These are phyloP conservation scores for Eremomyces bilateralis DNA, from an alignment of 495 filamentous ascomycete species.

Conservation along the genomic window DNA sequence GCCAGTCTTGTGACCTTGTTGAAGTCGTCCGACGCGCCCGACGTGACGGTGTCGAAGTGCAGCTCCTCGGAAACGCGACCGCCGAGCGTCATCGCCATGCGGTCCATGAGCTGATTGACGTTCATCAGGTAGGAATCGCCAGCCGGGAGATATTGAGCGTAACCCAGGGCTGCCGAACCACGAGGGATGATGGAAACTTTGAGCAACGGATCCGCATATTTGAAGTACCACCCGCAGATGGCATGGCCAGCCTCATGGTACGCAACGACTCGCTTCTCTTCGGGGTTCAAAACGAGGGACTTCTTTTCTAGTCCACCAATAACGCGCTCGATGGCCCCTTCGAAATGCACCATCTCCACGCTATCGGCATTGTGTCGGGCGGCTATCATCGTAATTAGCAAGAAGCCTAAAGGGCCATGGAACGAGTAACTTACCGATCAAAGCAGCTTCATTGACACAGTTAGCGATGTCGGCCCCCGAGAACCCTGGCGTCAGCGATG, in stretches of 20 bases:
- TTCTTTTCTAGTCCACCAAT: conserved; percentile 93
- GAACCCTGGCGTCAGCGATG: conserved; percentile 87
- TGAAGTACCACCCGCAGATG: conserved; percentile 96
- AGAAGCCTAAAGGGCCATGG: background rate
- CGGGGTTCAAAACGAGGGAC: conserved; percentile 72
- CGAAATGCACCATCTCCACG: conserved; percentile 77
- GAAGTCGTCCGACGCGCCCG: conserved; percentile 88
- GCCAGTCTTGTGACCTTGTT: conserved; percentile 96
- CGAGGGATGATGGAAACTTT: conserved; percentile 98
- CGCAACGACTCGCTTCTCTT: conserved; percentile 85
- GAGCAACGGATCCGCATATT: conserved; percentile 84
- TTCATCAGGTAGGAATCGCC: conserved; percentile 88
- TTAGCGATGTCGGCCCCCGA: conserved; percentile 96
- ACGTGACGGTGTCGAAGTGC: conserved; percentile 89
- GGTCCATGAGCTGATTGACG: conserved; percentile 89
- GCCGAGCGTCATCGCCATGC: conserved; percentile 98
- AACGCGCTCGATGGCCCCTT: conserved; percentile 92
- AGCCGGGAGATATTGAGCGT: conserved; percentile 86
- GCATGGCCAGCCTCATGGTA: conserved; percentile 98
- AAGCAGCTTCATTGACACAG: conserved; percentile 88
- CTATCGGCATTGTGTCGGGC: conserved; percentile 55
- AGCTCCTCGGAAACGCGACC: conserved; percentile 88
- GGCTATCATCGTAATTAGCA: conserved; percentile 33
- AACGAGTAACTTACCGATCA: conserved; percentile 53
- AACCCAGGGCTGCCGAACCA: conserved; percentile 78